These are phyloP conservation scores for Penicillium sp. DNA, from an alignment of 2,329 filamentous ascomycete genomes.

Conservation along the genomic window DNA sequence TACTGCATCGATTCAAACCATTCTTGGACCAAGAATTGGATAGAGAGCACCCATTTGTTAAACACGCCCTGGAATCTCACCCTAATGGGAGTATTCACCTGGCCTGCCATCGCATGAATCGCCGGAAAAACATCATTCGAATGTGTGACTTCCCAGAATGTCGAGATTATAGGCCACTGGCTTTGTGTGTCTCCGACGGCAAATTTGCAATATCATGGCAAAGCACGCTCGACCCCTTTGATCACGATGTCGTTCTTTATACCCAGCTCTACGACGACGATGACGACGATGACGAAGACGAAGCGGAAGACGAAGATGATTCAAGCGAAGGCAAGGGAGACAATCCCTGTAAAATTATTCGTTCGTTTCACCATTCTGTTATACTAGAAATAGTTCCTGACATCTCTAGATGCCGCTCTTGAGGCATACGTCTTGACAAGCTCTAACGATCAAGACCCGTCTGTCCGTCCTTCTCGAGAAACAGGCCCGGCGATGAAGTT, in stretches of 20 bases:
- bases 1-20: conserved; percentile 35
- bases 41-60: conserved; percentile 32
- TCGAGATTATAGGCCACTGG: conserved; percentile 29
- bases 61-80: conserved; percentile 28
- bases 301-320: neutral
- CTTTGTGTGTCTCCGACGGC: conserved; percentile 24
- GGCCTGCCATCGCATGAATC: conserved; percentile 25
- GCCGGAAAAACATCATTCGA: conserved; percentile 11
- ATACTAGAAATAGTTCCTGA: neutral
- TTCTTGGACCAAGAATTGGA: conserved; percentile 20
- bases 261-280: conserved; percentile 1
- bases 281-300: neutral
- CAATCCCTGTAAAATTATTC: conserved; percentile 5
- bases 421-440: conserved; percentile 20
- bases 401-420: conserved; percentile 20
- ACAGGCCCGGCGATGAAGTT: conserved; percentile 30
- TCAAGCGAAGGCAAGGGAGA: neutral
- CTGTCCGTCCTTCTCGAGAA: neutral
- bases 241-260: conserved; percentile 35
- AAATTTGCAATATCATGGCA: conserved; percentile 42
- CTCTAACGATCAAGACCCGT: conserved; percentile 1
- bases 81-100: conserved; percentile 27
- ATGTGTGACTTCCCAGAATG: conserved; percentile 32
- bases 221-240: conserved; percentile 18
- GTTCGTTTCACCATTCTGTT: conserved; percentile 16